These are phyloP conservation scores for Petunia secreta DNA, from an alignment of 257 asterid species.

Conservation along the genomic window DNA sequence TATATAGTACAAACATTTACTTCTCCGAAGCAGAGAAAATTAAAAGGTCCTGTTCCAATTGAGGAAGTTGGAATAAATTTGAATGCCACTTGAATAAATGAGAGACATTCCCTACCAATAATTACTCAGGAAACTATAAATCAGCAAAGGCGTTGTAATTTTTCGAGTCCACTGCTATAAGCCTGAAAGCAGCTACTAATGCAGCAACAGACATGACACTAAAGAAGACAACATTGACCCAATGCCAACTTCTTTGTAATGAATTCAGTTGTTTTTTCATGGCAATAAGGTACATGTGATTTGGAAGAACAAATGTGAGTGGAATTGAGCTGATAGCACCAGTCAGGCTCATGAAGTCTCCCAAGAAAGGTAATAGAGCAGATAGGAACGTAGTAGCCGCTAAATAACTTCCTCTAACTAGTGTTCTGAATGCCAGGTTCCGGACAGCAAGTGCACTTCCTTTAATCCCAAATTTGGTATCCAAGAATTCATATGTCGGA, in stretches of 20 bases:
- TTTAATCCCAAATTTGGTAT: constrained; percentile 66
- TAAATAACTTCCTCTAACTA: constrained; percentile 82
- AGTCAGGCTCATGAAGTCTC: constrained; percentile 98
- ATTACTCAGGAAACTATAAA: constrained; percentile 32
- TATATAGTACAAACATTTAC: background rate
- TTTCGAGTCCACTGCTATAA: constrained; percentile 68
- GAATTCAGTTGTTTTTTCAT: constrained; percentile 47
- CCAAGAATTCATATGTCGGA: constrained; percentile 92
- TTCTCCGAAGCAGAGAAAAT: background rate
- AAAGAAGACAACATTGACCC: constrained; percentile 76
- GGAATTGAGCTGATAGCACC: constrained; percentile 98
- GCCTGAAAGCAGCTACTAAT: constrained; percentile 72
- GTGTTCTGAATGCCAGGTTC: constrained; percentile 67
- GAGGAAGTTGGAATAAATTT: background rate
- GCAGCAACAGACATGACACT: constrained; percentile 64
- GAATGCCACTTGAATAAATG: background rate
- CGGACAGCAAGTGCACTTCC: constrained; percentile 71
- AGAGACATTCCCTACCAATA: background rate
- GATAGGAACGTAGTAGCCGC: constrained; percentile 68
- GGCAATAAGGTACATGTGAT: constrained; percentile 95
- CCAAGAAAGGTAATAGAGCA: constrained; percentile 87
- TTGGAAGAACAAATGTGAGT: constrained; percentile 89
- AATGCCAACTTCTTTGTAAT: constrained; percentile 81
- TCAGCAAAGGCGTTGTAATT: constrained; percentile 76
- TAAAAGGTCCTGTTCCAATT: background rate